Conservation (phyloP, 2,329 filamentous ascomycete genomes). For the Claviceps spartinae region DNA sequence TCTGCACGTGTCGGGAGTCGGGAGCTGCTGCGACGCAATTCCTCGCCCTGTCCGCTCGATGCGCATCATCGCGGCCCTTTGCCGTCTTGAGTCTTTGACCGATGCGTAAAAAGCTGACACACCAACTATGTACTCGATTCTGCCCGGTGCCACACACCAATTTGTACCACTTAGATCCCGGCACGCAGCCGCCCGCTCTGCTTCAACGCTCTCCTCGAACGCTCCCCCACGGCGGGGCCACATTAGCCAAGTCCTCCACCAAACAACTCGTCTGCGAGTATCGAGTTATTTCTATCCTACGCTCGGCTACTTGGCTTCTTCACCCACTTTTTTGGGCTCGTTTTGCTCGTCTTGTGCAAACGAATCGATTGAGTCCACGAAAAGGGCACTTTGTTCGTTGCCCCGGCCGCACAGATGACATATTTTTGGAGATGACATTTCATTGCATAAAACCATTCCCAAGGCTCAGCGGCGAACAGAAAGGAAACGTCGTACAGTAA, state of each 20-base stretch:
- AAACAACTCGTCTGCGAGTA: conserved; percentile 5
- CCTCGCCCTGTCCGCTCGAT: not conserved
- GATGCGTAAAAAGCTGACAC: too few species aligned
- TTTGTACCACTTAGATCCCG: conserved; percentile 1
- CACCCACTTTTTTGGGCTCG: conserved; percentile 49
- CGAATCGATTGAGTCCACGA: conserved; percentile 19
- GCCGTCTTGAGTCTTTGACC: not conserved
- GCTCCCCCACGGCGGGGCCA: not conserved
- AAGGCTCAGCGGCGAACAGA: not conserved
- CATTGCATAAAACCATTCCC: not conserved
- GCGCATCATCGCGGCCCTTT: not conserved
- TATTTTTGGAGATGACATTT: not conserved
- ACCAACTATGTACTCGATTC: too few species aligned
- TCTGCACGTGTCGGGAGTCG: not conserved
- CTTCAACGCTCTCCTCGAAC: conserved; percentile 4
- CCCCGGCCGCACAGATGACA: not conserved
- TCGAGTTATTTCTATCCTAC: conserved; percentile 1
- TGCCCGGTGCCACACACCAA: not conserved
- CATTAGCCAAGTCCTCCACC: conserved; percentile 5
- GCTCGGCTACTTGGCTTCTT: conserved; percentile 12
- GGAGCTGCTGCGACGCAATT: not conserved
- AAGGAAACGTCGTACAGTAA: too few species aligned
- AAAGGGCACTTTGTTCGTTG: not conserved
- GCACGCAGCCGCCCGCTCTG: conserved; percentile 5
- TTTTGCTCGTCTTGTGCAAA: conserved; percentile 36